phyloP scores from a whole-genome alignment of 345 rosid species.

The Lumnitzera racemosa region DNA sequence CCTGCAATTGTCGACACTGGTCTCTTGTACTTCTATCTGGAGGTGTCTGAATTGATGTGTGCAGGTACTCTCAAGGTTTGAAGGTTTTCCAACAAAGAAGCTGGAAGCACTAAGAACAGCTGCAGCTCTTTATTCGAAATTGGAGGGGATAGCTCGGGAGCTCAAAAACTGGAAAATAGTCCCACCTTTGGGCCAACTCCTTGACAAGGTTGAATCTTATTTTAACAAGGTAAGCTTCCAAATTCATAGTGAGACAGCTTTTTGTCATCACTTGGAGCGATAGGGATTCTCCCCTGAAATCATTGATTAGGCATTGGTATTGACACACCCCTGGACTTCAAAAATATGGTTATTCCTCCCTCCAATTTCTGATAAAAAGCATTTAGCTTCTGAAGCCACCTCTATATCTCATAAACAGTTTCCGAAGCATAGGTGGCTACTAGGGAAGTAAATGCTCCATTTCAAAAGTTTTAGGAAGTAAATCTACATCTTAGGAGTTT shows the following conservation, averaged over 20 bases:
- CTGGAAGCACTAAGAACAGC: constrained; percentile 50
- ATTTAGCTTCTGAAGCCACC: no score
- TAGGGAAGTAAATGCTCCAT: no score
- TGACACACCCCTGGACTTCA: no score
- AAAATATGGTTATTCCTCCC: no score
- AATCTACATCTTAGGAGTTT: no score
- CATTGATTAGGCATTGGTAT: no score
- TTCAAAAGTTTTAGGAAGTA: no score
- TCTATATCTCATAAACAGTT: no score
- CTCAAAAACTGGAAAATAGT: constrained; percentile 48
- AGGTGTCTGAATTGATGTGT: background rate
- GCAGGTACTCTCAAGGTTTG: constrained; percentile 58
- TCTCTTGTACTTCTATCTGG: background rate
- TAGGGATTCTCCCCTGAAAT: background rate
- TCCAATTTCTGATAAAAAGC: no score
- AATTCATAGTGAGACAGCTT: background rate
- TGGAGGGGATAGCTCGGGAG: constrained; percentile 33
- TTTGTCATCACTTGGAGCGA: background rate
- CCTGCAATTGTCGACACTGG: background rate
- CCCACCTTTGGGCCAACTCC: constrained; percentile 45
- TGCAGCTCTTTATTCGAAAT: constrained; percentile 41
- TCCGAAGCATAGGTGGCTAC: no score
- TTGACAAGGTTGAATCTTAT: constrained; percentile 45
- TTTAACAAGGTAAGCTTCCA: constrained; percentile 36
- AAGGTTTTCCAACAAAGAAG: constrained; percentile 61